These are phyloP conservation scores for Rhodosporidiobolus odoratus DNA, from an alignment of 768 basidiomycete genomes.

Conservation along the genomic window DNA sequence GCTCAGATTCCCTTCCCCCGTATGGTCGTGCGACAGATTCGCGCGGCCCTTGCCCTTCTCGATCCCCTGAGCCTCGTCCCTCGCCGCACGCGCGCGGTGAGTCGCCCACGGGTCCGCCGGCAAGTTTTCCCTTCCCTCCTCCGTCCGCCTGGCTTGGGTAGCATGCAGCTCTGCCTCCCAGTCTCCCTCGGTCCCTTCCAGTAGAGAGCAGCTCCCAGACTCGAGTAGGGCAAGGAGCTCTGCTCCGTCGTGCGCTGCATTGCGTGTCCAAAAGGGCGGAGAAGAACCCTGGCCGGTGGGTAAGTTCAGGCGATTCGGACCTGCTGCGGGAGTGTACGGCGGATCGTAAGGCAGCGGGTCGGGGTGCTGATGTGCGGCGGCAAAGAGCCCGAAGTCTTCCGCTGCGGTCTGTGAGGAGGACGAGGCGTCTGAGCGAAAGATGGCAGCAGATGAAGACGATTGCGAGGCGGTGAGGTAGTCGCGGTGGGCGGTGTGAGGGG, in stretches of 20 bases:
- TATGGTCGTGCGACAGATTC: background rate
- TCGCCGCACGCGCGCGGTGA: background rate
- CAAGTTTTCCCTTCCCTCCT: background rate
- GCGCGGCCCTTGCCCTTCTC: background rate
- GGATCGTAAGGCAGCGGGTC: no score
- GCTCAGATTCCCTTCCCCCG: conserved; percentile 13
- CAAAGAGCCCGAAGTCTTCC: background rate
- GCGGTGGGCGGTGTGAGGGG: background rate
- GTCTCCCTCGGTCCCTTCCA: conserved; percentile 16
- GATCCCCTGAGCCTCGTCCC: background rate
- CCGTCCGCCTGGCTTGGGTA: background rate
- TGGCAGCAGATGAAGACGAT: background rate
- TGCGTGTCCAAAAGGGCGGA: no score
- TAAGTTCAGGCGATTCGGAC: no score
- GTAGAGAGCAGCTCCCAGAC: background rate
- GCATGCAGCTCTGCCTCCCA: conserved; percentile 27
- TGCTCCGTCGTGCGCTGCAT: background rate
- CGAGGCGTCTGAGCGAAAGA: background rate
- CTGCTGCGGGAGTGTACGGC: no score
- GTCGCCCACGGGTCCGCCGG: conserved; percentile 22
- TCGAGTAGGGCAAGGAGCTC: conserved; percentile 4
- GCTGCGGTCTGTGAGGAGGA: background rate
- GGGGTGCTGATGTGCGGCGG: no score
- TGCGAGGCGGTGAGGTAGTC: background rate
- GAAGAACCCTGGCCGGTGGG: no score